Percentiles rank a stretch among this genome's conserved stretches.
phyloP scores from a whole-genome alignment of 257 asterid species.

The Salvia splendens region DNA sequence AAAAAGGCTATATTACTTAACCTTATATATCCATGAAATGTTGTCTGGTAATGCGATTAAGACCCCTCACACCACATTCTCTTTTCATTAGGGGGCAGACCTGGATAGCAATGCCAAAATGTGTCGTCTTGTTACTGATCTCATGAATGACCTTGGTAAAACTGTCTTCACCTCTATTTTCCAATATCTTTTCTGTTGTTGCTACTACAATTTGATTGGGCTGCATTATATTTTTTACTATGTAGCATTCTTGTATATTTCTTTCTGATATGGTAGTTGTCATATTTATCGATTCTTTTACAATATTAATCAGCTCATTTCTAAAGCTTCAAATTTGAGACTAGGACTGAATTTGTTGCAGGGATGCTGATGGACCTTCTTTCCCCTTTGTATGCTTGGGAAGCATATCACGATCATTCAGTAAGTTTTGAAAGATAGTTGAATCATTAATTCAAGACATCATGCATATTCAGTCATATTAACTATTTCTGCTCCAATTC shows the following conservation, averaged over 20 bases:
- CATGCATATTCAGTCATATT: conserved; percentile 9
- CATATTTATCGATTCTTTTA: not conserved
- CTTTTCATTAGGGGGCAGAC: conserved; percentile 69
- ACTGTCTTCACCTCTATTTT: not conserved
- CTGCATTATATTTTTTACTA: conserved; percentile 4
- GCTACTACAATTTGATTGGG: not conserved
- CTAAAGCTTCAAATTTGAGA: conserved; percentile 10
- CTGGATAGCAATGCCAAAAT: conserved; percentile 95
- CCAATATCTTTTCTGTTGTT: not conserved
- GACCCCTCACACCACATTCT: conserved; percentile 1
- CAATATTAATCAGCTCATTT: conserved; percentile 3
- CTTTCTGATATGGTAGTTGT: conserved; percentile 1
- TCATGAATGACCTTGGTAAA: conserved; percentile 95
- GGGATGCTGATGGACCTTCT: conserved; percentile 99
- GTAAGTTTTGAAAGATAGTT: conserved; percentile 52
- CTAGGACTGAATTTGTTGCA: conserved; percentile 40
- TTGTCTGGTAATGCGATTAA: conserved; percentile 22
- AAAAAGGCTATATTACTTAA: not conserved
- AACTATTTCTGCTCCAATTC: conserved; percentile 14
- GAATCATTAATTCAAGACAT: conserved; percentile 9
- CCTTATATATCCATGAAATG: not conserved
- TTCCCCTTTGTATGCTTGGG: conserved; percentile 91
- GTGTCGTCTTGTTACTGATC: conserved; percentile 99
- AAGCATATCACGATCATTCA: conserved; percentile 95
- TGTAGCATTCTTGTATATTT: not conserved